Evolutionary conservation across 2,329 filamentous ascomycete genomes (phyloP), one percentile per base, ranked within the genome.

Genomic region (Fusarium sp.): DNA sequence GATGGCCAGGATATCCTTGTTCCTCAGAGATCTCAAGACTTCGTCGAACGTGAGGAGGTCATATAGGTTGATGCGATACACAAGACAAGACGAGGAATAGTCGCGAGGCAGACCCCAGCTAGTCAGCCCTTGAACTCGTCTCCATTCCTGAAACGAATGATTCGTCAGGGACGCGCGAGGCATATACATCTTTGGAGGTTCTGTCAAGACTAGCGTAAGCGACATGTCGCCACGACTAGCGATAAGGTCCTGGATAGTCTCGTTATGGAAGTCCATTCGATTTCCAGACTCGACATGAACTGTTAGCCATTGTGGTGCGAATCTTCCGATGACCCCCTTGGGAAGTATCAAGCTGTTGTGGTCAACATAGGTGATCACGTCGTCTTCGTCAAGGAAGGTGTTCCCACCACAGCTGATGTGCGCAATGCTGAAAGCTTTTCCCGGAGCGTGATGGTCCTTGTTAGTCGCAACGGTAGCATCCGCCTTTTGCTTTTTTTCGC

Each of bases 101-200:
- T 56, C 46, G 2, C 6, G n/a, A 8, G 42, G 38, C 7, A 69
- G 12, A 1, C 28, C 41, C 71, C 71, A 74, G 3, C 18, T 28
- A 4, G 63, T 67, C 1, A 83, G 63, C 0, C 72, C 65, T 6
- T 67, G 69, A 11, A 79, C 61, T 12, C 82, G 78, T 18, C 71
- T 72, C 76, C 70, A 76, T 33, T 62, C 61, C 11, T 37, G 34
- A 26, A 31, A 47, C n/a, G 47, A 16, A 56, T 55, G 37, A 30
- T 47, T 56, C 23, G 15, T 8, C n/a, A 11, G 9, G 49, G 60
- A 31, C 2, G 10, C 36, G 12, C 38, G 8, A 63, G 36, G 33
- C 36, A 62, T 18, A 73, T 86, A 87, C 52, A 87, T 83, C 2
- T 80, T 80, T 0, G 87, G 87, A 2, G 86, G 80, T 31, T 84